phyloP scores from a whole-genome alignment of 352 stramenopile genomes.

The Phytophthora uliginosa region DNA sequence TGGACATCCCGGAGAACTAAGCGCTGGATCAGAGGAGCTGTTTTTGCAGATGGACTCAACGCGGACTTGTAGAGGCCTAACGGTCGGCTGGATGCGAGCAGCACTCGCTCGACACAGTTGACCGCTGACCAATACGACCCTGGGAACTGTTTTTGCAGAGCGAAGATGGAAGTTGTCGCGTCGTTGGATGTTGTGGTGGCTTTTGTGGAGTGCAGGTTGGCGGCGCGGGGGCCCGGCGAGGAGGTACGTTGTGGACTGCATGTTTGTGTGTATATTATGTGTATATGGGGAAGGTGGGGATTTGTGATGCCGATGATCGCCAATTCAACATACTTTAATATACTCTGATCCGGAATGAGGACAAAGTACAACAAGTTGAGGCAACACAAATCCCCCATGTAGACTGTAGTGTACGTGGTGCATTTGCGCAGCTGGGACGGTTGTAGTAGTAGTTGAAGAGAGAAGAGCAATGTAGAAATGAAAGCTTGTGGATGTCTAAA shows the following conservation, averaged over 20 bases:
- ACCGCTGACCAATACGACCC: conserved; percentile 38
- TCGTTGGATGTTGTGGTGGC: conserved; percentile 14
- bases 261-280: conserved; percentile 23
- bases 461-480: not conserved
- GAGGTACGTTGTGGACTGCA: conserved; percentile 23
- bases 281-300: not conserved
- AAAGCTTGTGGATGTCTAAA: not conserved
- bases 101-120: conserved; percentile 6
- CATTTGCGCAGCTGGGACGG: not conserved
- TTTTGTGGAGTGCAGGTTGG: conserved; percentile 11
- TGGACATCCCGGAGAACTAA: conserved; percentile 99
- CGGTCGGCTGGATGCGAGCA: not conserved
- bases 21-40: conserved; percentile 12
- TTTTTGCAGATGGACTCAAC: conserved; percentile 19
- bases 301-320: conserved; percentile 62
- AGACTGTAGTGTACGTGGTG: not conserved
- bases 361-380: conserved; percentile 65
- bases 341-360: conserved; percentile 82
- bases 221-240: conserved; percentile 5
- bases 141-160: conserved; percentile 41
- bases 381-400: conserved; percentile 35
- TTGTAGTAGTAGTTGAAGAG: not conserved
- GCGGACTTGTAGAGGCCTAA: not conserved
- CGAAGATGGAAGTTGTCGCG: conserved; percentile 23
- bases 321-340: conserved; percentile 86